These are phyloP conservation scores for Mycena kentingensis DNA, from an alignment of 768 basidiomycete species.

Conservation along the genomic window DNA sequence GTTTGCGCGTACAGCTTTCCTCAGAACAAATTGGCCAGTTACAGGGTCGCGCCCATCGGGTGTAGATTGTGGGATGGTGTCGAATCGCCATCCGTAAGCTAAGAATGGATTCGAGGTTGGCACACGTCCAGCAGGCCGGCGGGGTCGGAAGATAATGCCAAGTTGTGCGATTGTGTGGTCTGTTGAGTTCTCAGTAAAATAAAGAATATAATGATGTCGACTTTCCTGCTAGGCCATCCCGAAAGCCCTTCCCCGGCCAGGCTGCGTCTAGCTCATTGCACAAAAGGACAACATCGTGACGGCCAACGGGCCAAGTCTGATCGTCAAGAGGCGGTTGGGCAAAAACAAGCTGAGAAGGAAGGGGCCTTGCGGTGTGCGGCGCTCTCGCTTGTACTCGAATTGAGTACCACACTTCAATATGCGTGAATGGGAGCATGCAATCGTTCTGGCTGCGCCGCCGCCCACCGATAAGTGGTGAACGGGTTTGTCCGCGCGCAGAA, in stretches of 20 bases:
- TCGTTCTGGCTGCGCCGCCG: background rate
- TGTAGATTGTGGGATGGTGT: background rate
- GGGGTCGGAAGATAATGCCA: constrained; percentile 3
- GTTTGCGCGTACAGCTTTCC: background rate
- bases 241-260: constrained; percentile 23
- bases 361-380: constrained; percentile 24
- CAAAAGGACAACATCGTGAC: constrained; percentile 20
- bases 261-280: constrained; percentile 3
- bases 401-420: constrained; percentile 32
- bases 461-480: constrained; percentile 7
- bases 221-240: constrained; percentile 14
- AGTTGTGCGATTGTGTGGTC: constrained; percentile 4
- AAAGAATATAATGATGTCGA: constrained; percentile 14
- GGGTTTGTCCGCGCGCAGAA: background rate
- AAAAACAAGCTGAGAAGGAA: constrained; percentile 27
- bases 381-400: constrained; percentile 27
- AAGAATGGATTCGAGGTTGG: background rate
- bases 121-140: background rate
- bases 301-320: constrained; percentile 9
- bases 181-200: constrained; percentile 10
- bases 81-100: background rate
- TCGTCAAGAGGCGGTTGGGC: constrained; percentile 20
- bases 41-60: background rate
- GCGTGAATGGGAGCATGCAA: constrained; percentile 20
- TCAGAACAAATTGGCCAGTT: background rate